These are phyloP conservation scores for Canna indica DNA, from an alignment of 176 grass and related monocot species.

Conservation along the genomic window DNA sequence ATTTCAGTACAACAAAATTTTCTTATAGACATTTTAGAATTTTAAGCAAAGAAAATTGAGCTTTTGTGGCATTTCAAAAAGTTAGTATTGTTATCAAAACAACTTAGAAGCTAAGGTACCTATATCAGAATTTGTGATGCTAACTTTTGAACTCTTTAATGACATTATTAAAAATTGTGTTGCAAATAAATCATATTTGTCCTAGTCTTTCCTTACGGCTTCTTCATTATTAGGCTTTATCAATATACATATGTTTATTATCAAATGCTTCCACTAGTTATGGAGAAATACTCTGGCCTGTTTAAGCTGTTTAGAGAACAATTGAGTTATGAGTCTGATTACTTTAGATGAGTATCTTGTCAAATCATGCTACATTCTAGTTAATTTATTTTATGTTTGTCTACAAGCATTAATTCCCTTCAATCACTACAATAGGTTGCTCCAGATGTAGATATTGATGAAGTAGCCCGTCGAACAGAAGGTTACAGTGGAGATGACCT, in stretches of 20 bases:
- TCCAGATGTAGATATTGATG: slow-evolving; percentile 56
- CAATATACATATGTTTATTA: not conserved
- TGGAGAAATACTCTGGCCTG: not conserved
- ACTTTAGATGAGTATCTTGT: not conserved
- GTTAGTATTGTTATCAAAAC: too few relatives aligned
- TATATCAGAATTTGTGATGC: too few relatives aligned
- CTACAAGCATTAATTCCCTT: not conserved
- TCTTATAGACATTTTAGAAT: too few relatives aligned
- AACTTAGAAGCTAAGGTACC: too few relatives aligned
- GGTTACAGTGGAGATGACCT: slow-evolving; percentile 91
- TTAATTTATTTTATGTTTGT: not conserved
- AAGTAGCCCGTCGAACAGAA: slow-evolving; percentile 69
- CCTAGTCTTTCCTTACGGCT: not conserved
- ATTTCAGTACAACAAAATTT: too few relatives aligned
- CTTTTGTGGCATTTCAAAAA: too few relatives aligned
- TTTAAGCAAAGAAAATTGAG: too few relatives aligned
- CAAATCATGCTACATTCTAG: not conserved
- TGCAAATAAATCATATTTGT: too few relatives aligned
- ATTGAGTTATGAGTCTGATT: not conserved
- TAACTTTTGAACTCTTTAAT: too few relatives aligned
- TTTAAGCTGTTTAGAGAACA: not conserved
- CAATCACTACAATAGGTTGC: slow-evolving; percentile 37
- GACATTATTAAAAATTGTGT: too few relatives aligned
- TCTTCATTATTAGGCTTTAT: not conserved
- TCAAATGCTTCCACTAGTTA: not conserved